These are phyloP conservation scores for Phytophthora pisi DNA, from an alignment of 352 stramenopile species.

Conservation along the genomic window DNA sequence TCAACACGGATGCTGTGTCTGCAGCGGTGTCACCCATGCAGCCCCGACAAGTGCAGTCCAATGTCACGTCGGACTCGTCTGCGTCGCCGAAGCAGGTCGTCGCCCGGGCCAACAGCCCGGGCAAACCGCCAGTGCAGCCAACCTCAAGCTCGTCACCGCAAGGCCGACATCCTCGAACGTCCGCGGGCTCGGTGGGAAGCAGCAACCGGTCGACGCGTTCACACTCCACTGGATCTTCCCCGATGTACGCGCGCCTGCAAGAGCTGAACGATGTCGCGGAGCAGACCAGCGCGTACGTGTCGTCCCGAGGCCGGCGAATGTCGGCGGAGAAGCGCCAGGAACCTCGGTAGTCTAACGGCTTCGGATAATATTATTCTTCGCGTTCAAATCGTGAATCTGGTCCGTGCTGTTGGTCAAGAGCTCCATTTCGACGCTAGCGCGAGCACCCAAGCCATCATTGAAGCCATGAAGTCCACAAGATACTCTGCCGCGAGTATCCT, in stretches of 20 bases:
- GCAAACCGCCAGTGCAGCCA: conserved; percentile 21
- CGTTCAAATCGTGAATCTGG: background rate
- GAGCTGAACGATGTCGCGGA: conserved; percentile 58
- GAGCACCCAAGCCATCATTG: background rate
- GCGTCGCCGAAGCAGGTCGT: background rate
- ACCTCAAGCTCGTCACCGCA: conserved; percentile 16
- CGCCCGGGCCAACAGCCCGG: conserved; percentile 15
- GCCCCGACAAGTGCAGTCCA: conserved; percentile 11
- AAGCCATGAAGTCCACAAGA: conserved; percentile 4
- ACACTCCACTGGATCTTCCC: conserved; percentile 13
- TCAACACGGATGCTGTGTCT: conserved; percentile 6
- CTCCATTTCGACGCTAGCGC: background rate
- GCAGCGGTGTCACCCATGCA: conserved; percentile 12
- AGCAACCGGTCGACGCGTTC: conserved; percentile 26
- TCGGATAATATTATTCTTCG: conserved; percentile 16
- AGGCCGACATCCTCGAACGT: conserved; percentile 1
- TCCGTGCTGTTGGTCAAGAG: background rate
- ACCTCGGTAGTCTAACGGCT: background rate
- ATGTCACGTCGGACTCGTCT: conserved; percentile 7
- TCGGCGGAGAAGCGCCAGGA: conserved; percentile 10
- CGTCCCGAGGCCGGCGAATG: conserved; percentile 25
- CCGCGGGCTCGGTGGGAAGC: conserved; percentile 1
- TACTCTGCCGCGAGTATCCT: conserved; percentile 7
- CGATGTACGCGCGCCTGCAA: conserved; percentile 41
- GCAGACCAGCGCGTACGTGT: conserved; percentile 41